Evolutionary conservation across 169 alveolate genomes (phyloP).

Genomic region (Cryptosporidium viatorum): DNA sequence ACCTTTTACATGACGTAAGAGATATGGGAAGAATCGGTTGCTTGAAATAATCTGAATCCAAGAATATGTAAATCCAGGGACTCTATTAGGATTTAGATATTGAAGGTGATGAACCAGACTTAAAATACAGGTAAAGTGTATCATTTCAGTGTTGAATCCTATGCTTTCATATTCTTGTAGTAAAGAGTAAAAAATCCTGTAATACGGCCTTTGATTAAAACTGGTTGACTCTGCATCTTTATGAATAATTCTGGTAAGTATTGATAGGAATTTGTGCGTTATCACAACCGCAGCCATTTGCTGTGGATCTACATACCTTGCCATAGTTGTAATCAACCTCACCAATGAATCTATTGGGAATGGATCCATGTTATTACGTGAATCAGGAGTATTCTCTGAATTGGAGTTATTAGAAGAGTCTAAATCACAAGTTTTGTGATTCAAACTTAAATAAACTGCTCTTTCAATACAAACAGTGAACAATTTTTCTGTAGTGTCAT

Average conservation of each 20-base stretch:
- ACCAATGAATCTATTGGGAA: conserved; percentile 84
- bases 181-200: conserved; percentile 81
- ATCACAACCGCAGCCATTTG: conserved; percentile 87
- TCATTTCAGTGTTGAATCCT: conserved; percentile 78
- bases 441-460: conserved; percentile 78
- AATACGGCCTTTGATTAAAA: conserved; percentile 82
- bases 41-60: conserved; percentile 96
- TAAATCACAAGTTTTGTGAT: not conserved
- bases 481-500: conserved; percentile 87
- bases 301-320: conserved; percentile 86
- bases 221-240: conserved; percentile 77
- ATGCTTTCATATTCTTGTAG: conserved; percentile 82
- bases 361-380: conserved; percentile 74
- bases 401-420: not conserved
- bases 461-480: conserved; percentile 86
- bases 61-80: conserved; percentile 96
- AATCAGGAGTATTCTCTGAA: not conserved
- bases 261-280: conserved; percentile 85
- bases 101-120: conserved; percentile 82
- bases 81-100: conserved; percentile 88
- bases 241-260: conserved; percentile 83
- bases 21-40: conserved; percentile 89
- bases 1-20: conserved; percentile 83
- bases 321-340: conserved; percentile 87
- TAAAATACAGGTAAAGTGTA: conserved; percentile 79